Evolutionary conservation across 2,329 filamentous ascomycete species (phyloP).

Genomic region (Penicillium psychrosexuale): DNA sequence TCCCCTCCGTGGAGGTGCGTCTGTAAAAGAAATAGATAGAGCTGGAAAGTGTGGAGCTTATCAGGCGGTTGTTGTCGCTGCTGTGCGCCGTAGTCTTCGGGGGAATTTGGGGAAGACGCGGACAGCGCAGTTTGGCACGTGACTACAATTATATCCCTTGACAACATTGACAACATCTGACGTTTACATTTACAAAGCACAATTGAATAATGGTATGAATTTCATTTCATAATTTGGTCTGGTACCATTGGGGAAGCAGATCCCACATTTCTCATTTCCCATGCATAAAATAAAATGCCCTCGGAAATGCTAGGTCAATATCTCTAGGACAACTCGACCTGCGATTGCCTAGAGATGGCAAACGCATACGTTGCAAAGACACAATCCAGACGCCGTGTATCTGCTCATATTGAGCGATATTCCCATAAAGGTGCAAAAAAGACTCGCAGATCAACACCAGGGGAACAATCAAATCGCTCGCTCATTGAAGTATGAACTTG

Average conservation of each 20-base stretch:
- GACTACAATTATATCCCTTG: neutral
- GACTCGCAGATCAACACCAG: slow-evolving; percentile 6
- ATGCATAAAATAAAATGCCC: slow-evolving; percentile 7
- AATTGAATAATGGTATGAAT: neutral
- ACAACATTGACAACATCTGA: neutral
- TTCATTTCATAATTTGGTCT: slow-evolving; percentile 2
- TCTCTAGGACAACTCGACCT: slow-evolving; percentile 7
- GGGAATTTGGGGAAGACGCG: slow-evolving; percentile 10
- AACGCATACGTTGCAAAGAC: slow-evolving; percentile 3
- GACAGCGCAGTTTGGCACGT: slow-evolving; percentile 26
- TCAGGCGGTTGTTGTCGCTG: slow-evolving; percentile 36
- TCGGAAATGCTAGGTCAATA: slow-evolving; percentile 1
- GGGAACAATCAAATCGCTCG: slow-evolving; percentile 11
- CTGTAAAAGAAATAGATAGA: slow-evolving; percentile 15
- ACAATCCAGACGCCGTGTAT: slow-evolving; percentile 8
- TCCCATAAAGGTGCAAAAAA: slow-evolving; percentile 4
- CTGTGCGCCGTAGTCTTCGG: slow-evolving; percentile 34
- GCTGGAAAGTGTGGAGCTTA: slow-evolving; percentile 17
- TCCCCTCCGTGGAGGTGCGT: slow-evolving; percentile 29
- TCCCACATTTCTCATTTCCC: slow-evolving; percentile 7
- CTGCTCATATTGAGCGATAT: slow-evolving; percentile 3
- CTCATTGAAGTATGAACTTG: slow-evolving; percentile 7
- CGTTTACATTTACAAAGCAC: neutral
- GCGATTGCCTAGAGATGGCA: slow-evolving; percentile 2
- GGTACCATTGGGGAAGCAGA: slow-evolving; percentile 1